Percentiles rank a stretch among this genome's conserved stretches.
phyloP scores from a whole-genome alignment of 2,329 filamentous ascomycete species.

The Monilinia polystroma region DNA sequence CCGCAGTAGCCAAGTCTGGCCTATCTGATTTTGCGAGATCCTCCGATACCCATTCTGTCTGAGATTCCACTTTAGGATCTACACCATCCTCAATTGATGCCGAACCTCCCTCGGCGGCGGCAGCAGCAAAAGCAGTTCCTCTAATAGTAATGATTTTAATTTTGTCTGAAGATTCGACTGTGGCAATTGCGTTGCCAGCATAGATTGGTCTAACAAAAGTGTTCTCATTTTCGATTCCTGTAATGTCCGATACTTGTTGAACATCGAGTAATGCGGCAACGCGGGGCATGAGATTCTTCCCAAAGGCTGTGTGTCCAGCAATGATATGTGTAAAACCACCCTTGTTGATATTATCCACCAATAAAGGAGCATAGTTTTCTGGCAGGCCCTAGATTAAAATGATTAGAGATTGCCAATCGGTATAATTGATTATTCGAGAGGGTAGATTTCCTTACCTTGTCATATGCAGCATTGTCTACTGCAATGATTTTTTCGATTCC shows the following conservation, averaged over 20 bases:
- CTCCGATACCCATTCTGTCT: slow-evolving; percentile 90
- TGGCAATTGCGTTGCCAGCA: slow-evolving; percentile 94
- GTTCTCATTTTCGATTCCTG: slow-evolving; percentile 79
- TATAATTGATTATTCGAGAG: not conserved
- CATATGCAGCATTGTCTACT: slow-evolving; percentile 86
- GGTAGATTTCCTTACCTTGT: slow-evolving; percentile 61
- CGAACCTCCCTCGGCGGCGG: slow-evolving; percentile 68
- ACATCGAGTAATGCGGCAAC: slow-evolving; percentile 88
- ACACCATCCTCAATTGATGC: slow-evolving; percentile 76
- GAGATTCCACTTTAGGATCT: slow-evolving; percentile 73
- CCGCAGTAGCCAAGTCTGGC: slow-evolving; percentile 87
- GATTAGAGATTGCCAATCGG: slow-evolving; percentile 8
- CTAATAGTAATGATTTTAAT: slow-evolving; percentile 91
- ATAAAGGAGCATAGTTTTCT: slow-evolving; percentile 89
- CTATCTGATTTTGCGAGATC: slow-evolving; percentile 90
- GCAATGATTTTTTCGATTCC: slow-evolving; percentile 89
- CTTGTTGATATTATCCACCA: slow-evolving; percentile 96
- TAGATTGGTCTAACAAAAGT: slow-evolving; percentile 97
- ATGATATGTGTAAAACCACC: slow-evolving; percentile 91
- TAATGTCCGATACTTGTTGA: slow-evolving; percentile 93
- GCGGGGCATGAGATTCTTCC: slow-evolving; percentile 89
- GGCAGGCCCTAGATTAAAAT: slow-evolving; percentile 65
- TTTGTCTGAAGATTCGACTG: slow-evolving; percentile 82
- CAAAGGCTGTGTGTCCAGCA: slow-evolving; percentile 89
- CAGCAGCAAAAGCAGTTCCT: slow-evolving; percentile 84